A percentile compares a stretch with the other conserved stretches of the same genome.
phyloP scores from a whole-genome alignment of 2,329 filamentous ascomycete species.

The Pseudodiploospora longispora region DNA sequence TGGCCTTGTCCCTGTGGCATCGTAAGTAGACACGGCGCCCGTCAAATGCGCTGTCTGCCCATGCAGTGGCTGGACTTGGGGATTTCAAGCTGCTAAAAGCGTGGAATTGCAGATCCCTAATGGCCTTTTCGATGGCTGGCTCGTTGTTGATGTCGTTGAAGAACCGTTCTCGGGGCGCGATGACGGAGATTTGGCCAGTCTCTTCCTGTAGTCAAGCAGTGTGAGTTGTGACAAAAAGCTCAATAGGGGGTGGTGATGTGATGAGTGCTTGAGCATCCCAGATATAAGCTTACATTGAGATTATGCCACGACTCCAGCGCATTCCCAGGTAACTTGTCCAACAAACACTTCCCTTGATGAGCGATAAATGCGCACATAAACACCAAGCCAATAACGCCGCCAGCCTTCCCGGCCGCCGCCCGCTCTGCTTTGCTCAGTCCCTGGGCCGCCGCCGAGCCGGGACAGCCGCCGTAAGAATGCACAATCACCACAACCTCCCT shows the following conservation, averaged over 20 bases:
- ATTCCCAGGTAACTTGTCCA: no score
- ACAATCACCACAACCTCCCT: constrained; percentile 14
- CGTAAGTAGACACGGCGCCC: constrained; percentile 8
- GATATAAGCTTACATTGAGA: no score
- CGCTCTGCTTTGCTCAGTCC: constrained; percentile 12
- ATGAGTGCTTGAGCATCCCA: no score
- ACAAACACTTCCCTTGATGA: background rate
- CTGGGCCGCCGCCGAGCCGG: constrained; percentile 11
- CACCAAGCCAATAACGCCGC: constrained; percentile 9
- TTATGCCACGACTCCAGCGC: no score
- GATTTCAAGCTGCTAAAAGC: background rate
- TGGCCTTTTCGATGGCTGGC: background rate
- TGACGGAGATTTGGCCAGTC: background rate
- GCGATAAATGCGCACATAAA: constrained; percentile 8
- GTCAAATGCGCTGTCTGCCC: constrained; percentile 8
- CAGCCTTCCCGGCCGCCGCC: background rate
- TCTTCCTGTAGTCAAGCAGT: no score
- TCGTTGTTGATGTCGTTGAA: constrained; percentile 4
- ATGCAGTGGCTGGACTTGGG: constrained; percentile 4
- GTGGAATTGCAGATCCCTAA: constrained; percentile 1
- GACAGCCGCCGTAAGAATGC: constrained; percentile 16
- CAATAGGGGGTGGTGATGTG: no score
- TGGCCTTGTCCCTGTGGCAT: constrained; percentile 5
- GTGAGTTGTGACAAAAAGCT: no score
- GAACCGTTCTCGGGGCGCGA: constrained; percentile 38